Evolutionary conservation across 768 basidiomycete species (phyloP).

Genomic region (Atractiella rhizophila): DNA sequence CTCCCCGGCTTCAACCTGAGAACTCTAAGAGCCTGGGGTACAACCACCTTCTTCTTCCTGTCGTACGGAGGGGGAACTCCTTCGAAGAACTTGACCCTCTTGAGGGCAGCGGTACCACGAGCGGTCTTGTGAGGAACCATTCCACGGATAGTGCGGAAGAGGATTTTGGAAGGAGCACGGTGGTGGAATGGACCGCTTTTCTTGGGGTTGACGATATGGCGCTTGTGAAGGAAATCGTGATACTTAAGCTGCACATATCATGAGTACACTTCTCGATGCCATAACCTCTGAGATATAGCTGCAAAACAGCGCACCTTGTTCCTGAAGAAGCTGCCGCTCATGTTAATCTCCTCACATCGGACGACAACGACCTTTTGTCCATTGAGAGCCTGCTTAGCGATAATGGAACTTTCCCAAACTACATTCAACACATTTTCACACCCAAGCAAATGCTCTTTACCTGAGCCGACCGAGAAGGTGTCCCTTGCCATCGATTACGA

Average conservation of each 20-base stretch:
- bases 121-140: conserved; percentile 97
- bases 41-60: conserved; percentile 98
- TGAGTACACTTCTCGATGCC: background rate
- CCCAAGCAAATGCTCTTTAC: too few species aligned
- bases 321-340: conserved; percentile 97
- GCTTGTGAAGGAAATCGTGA: conserved; percentile 99
- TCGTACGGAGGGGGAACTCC: conserved; percentile 98
- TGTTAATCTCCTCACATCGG: conserved; percentile 98
- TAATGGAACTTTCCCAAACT: too few species aligned
- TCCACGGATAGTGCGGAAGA: conserved; percentile 91
- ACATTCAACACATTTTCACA: too few species aligned
- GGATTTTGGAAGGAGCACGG: conserved; percentile 95
- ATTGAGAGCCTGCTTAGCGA: conserved; percentile 86
- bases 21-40: conserved; percentile 85
- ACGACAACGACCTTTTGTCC: conserved; percentile 99
- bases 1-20: conserved; percentile 95
- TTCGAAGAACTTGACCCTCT: conserved; percentile 92
- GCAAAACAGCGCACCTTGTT: conserved; percentile 62
- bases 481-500: conserved; percentile 90
- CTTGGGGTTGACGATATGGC: conserved; percentile 98
- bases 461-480: conserved; percentile 98
- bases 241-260: conserved; percentile 52
- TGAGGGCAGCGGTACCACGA: conserved; percentile 82
- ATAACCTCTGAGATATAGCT: background rate
- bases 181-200: conserved; percentile 98